Conservation (phyloP, 2,329 filamentous ascomycete species). For the Stemphylium beticola region DNA sequence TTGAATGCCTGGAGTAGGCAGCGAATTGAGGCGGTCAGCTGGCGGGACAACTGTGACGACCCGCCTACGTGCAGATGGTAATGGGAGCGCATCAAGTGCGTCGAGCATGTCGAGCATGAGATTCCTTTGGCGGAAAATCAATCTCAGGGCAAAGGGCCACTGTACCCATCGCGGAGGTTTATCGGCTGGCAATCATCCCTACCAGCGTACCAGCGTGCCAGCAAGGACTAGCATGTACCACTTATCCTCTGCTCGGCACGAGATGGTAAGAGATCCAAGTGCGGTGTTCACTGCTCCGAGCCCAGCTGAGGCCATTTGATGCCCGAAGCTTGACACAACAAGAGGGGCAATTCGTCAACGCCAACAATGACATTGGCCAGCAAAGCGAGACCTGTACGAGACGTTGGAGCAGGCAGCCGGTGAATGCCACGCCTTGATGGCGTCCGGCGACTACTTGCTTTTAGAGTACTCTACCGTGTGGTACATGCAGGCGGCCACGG, state of each 20-base stretch:
- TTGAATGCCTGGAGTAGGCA: slow-evolving; percentile 24
- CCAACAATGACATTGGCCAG: slow-evolving; percentile 12
- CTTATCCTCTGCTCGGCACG: slow-evolving; percentile 10
- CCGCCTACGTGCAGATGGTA: slow-evolving; percentile 23
- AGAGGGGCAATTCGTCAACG: slow-evolving; percentile 9
- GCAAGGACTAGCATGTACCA: slow-evolving; percentile 10
- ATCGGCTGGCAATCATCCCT: slow-evolving; percentile 10
- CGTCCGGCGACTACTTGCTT: slow-evolving; percentile 11
- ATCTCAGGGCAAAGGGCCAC: slow-evolving; percentile 11
- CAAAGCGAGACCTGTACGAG: slow-evolving; percentile 19
- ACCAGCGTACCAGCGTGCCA: slow-evolving; percentile 5
- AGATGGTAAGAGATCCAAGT: slow-evolving; percentile 9
- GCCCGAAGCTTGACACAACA: slow-evolving; percentile 18
- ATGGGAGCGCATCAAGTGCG: slow-evolving; percentile 9
- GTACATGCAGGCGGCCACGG: slow-evolving; percentile 29
- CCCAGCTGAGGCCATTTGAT: slow-evolving; percentile 13
- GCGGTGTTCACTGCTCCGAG: slow-evolving; percentile 12
- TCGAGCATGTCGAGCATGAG: slow-evolving; percentile 20
- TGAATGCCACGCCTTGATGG: slow-evolving; percentile 15
- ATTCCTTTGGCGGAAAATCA: slow-evolving; percentile 20
- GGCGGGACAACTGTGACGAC: slow-evolving; percentile 25
- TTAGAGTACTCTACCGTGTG: slow-evolving; percentile 11
- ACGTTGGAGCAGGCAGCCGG: slow-evolving; percentile 23
- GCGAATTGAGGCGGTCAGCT: slow-evolving; percentile 40
- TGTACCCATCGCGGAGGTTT: slow-evolving; percentile 8